These are phyloP conservation scores for Potentilla sterilis DNA, from an alignment of 306 rosid genomes.

Conservation along the genomic window DNA sequence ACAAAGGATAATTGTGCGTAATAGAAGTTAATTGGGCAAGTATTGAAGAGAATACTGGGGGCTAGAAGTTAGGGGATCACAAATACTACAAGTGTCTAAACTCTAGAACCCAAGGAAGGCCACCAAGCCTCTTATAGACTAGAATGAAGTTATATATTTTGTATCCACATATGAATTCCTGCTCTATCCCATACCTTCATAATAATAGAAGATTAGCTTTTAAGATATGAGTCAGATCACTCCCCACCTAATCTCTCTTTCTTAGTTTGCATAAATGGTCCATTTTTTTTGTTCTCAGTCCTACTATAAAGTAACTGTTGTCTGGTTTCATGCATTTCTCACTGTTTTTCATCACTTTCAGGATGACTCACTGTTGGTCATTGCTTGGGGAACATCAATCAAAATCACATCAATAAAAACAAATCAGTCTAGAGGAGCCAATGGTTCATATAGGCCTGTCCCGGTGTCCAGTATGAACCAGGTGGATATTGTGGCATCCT, in stretches of 20 bases:
- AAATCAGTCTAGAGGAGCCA: slow-evolving; percentile 51
- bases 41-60: neutral
- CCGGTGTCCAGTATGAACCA: slow-evolving; percentile 64
- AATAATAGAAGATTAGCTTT: neutral
- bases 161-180: neutral
- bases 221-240: neutral
- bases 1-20: no score
- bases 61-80: neutral
- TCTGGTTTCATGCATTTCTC: slow-evolving; percentile 28
- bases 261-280: neutral
- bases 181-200: neutral
- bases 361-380: slow-evolving; percentile 88
- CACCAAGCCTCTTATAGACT: neutral
- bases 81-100: neutral
- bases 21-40: neutral
- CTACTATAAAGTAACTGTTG: neutral
- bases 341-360: slow-evolving; percentile 38
- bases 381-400: slow-evolving; percentile 97
- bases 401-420: slow-evolving; percentile 81
- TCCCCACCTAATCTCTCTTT: neutral
- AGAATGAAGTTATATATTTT: neutral
- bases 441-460: slow-evolving; percentile 60
- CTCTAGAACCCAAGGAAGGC: neutral
- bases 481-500: slow-evolving; percentile 97
- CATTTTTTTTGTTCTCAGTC: neutral